Conservation (phyloP, 805 yeast genomes). For the Spathaspora passalidarum region DNA sequence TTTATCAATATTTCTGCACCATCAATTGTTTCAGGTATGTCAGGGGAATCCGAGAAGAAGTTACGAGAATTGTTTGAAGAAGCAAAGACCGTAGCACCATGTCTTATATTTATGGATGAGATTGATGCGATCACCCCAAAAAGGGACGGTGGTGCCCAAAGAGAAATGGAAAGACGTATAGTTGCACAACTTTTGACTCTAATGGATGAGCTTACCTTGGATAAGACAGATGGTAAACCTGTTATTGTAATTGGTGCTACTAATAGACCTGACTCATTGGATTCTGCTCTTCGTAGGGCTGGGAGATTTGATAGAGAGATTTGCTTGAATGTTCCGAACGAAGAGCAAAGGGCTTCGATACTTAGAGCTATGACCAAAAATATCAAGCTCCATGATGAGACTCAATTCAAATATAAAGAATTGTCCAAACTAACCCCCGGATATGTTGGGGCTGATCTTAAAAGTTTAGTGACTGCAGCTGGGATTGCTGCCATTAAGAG, state of each 20-base stretch:
- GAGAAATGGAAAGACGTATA: conserved; percentile 96
- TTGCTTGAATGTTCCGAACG: conserved; percentile 91
- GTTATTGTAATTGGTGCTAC: conserved; percentile 96
- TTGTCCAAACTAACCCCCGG: conserved; percentile 95
- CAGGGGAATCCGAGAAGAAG: conserved; percentile 97
- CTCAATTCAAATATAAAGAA: conserved; percentile 57
- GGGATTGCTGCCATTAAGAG: conserved; percentile 93
- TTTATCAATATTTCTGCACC: conserved; percentile 92
- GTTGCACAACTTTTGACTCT: conserved; percentile 94
- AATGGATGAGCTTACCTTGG: conserved; percentile 88
- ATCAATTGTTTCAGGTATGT: conserved; percentile 95
- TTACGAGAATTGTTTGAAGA: conserved; percentile 91
- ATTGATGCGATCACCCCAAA: conserved; percentile 98
- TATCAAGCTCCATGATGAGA: conserved; percentile 61
- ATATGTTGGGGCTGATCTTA: conserved; percentile 95
- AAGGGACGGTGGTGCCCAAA: conserved; percentile 89
- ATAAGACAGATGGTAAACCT: conserved; percentile 88
- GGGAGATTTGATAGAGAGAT: conserved; percentile 97
- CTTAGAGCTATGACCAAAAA: conserved; percentile 67
- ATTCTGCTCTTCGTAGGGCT: conserved; percentile 91
- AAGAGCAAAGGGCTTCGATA: conserved; percentile 72
- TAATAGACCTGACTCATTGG: conserved; percentile 92
- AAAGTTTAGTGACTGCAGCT: conserved; percentile 91
- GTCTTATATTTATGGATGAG: conserved; percentile 90
- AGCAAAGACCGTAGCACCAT: conserved; percentile 87